Evolutionary conservation across 257 asterid species (phyloP).

Genomic region (Prunella vulgaris): DNA sequence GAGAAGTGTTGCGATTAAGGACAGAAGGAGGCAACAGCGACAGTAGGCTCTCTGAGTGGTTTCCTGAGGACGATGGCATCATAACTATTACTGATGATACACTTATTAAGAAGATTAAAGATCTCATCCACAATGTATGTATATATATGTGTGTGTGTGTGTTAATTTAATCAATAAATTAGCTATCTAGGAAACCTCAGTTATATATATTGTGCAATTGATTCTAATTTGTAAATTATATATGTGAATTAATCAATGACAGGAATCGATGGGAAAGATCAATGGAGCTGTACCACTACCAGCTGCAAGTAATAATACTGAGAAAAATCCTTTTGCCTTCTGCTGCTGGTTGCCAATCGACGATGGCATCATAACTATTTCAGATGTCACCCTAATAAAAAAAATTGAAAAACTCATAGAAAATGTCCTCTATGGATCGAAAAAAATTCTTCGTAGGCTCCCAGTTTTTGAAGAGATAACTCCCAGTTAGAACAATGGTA

Average conservation of each 20-base stretch:
- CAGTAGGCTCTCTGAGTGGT: too few species aligned
- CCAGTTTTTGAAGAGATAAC: not conserved
- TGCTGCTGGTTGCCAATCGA: not conserved
- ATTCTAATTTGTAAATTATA: too few species aligned
- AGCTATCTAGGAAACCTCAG: not conserved
- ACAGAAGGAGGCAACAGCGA: not conserved
- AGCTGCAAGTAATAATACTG: not conserved
- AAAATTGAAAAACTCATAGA: not conserved
- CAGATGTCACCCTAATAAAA: not conserved
- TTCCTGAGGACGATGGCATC: not conserved
- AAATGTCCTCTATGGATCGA: not conserved
- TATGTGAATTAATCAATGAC: too few species aligned
- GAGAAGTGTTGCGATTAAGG: not conserved
- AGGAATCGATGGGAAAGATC: not conserved
- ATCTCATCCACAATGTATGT: not conserved
- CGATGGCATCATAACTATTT: not conserved
- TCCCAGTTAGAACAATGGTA: not conserved
- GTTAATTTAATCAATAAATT: too few species aligned
- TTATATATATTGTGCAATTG: too few species aligned
- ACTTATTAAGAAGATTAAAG: not conserved
- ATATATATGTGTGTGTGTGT: too few species aligned
- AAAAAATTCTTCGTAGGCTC: not conserved
- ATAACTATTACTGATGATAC: not conserved
- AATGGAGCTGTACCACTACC: not conserved
- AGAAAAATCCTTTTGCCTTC: not conserved